Evolutionary conservation across 768 basidiomycete genomes (phyloP), one percentile per base, ranked within the genome.

Genomic region (Kwoniella dendrophila): DNA sequence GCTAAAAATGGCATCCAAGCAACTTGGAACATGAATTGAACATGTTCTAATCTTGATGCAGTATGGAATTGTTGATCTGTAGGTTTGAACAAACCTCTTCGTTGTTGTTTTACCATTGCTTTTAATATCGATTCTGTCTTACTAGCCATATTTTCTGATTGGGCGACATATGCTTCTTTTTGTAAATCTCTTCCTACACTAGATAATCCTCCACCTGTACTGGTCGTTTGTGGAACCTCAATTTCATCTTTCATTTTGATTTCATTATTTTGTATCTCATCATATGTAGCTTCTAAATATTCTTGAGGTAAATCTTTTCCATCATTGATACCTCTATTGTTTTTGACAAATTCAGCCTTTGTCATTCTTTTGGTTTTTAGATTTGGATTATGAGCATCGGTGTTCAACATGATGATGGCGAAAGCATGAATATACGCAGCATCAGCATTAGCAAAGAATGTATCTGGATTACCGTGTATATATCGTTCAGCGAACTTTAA

Each of bases 181-280:
- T 97, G 95, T 16, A 96, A 81, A 81, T 99, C 95, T 66, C 96
- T 82, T 8, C 96, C 96, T 27, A 98, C 92, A 54, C 86, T 89
- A 2, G 90, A 90, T 16, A 99, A 80, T 3, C 68, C 71, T 16
- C 54, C 54, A 12, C 93, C 92, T 22, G 90, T 85, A 2, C 71
- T 59, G 5, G 80, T 73, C 3, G 83, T 63, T 3, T 81, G 71
- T 3, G 71, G 69, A 22, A 76, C 59, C 69, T 94, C 93, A 26
- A 92, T 81, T 81, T 99, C 95, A 72, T 98, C 96, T 80, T 97
- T 97, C 96, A 99, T 98, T 72, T 90, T 85, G 69, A 99, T 98
- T 78, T 99, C 96, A 70, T 96, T 93, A 43, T 78, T 82, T 59
- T 86, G 85, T 68, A 99, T 98, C 43, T 97, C 91, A 70, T 98